A percentile compares a stretch with the other conserved stretches of the same genome.
These are phyloP conservation scores for Dactylellina leptospora DNA, from an alignment of 2,329 filamentous ascomycete genomes.

Conservation along the genomic window DNA sequence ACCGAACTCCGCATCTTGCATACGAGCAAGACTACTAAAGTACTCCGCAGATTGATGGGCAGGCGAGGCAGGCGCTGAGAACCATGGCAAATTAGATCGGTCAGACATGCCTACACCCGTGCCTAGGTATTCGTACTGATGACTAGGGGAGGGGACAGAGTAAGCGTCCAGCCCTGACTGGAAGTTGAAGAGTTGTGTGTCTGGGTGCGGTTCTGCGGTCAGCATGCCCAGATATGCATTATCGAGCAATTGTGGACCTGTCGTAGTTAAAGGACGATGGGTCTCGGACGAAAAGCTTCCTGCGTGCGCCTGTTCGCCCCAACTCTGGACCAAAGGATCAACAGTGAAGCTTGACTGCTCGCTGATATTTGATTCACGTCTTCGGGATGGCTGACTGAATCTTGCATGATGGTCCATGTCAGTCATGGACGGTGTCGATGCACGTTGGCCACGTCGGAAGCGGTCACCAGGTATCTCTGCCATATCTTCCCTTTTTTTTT, in stretches of 20 bases:
- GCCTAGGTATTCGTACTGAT: constrained; percentile 53
- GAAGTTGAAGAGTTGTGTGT: constrained; percentile 51
- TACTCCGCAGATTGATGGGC: constrained; percentile 50
- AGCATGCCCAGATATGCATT: constrained; percentile 54
- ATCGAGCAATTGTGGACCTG: constrained; percentile 52
- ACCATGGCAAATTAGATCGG: constrained; percentile 53
- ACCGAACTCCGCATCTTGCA: constrained; percentile 52
- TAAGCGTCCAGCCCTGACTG: constrained; percentile 53
- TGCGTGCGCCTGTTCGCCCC: constrained; percentile 42
- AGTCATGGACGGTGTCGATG: constrained; percentile 45
- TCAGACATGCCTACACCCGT: constrained; percentile 52
- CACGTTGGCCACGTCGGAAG: constrained; percentile 50
- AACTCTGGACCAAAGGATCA: constrained; percentile 51
- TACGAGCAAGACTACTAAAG: constrained; percentile 51
- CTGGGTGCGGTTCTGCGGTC: constrained; percentile 53
- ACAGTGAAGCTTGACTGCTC: constrained; percentile 50
- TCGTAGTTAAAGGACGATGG: constrained; percentile 47
- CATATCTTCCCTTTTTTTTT: constrained; percentile 40
- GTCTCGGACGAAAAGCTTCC: constrained; percentile 47
- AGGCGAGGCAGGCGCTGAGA: constrained; percentile 53
- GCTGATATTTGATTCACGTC: constrained; percentile 52
- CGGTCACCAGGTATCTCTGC: constrained; percentile 52
- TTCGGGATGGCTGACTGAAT: constrained; percentile 51
- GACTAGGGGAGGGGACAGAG: constrained; percentile 50
- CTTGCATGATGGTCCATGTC: constrained; percentile 53